phyloP scores from a whole-genome alignment of 257 asterid species.

The Salvia hispanica region DNA sequence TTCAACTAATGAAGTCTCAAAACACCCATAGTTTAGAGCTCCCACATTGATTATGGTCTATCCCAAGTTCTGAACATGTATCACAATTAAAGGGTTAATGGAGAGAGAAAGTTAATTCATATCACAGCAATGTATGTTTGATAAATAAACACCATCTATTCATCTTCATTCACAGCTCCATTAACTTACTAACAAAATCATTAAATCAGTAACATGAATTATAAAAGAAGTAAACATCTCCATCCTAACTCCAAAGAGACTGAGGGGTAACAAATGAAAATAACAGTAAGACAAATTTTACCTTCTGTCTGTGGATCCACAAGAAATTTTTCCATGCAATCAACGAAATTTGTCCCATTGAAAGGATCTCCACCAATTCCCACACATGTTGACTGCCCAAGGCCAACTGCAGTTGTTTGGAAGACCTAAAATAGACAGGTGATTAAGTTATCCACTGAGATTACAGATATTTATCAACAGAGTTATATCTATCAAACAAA shows the following conservation, averaged over 20 bases:
- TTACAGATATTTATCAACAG: conserved; percentile 6
- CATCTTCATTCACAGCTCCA: conserved; percentile 11
- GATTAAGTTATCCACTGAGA: conserved; percentile 25
- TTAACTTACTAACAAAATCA: background rate
- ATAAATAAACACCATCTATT: background rate
- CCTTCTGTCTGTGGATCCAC: conserved; percentile 98
- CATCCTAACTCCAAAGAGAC: background rate
- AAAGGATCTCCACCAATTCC: conserved; percentile 99
- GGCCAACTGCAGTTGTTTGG: conserved; percentile 99
- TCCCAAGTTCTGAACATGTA: background rate
- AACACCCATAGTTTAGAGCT: background rate
- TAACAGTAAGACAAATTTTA: conserved; percentile 28
- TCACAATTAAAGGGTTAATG: background rate
- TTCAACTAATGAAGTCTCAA: conserved; percentile 10
- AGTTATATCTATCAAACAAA: background rate
- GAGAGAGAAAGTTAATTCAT: background rate
- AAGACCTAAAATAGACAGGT: conserved; percentile 57
- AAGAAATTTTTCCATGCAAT: conserved; percentile 82
- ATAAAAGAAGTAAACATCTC: background rate
- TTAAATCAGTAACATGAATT: background rate
- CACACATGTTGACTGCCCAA: conserved; percentile 94
- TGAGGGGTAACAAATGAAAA: conserved; percentile 16
- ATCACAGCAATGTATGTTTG: conserved; percentile 1
- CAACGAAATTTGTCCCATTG: conserved; percentile 94
- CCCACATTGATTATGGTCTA: background rate